Conservation (phyloP, 73 alveolate genomes). For the Paramecium primaurelia region DNA sequence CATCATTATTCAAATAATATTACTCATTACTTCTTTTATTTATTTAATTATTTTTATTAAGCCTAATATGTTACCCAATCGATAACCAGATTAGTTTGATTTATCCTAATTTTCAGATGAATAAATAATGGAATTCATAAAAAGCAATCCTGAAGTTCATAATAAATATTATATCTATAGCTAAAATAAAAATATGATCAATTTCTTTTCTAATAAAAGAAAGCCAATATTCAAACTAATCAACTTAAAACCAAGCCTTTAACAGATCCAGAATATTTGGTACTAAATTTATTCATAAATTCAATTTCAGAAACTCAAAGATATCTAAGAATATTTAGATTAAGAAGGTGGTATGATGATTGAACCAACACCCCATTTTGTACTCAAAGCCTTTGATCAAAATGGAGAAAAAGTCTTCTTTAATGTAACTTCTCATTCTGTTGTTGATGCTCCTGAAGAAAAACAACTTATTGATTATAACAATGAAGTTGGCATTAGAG, state of each 20-base stretch:
- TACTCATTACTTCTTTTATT: background rate
- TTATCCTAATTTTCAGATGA: background rate
- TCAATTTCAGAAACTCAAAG: conserved; percentile 8
- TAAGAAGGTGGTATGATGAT: conserved; percentile 68
- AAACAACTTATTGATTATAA: conserved; percentile 57
- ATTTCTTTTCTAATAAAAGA: background rate
- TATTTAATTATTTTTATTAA: background rate
- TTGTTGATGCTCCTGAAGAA: conserved; percentile 67
- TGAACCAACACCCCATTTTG: conserved; percentile 61
- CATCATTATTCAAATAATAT: background rate
- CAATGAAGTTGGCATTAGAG: conserved; percentile 64
- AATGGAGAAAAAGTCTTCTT: conserved; percentile 64
- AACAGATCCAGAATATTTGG: conserved; percentile 24
- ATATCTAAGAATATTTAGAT: conserved; percentile 58
- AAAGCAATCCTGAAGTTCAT: background rate
- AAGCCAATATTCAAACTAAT: background rate
- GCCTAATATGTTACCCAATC: background rate
- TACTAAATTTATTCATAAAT: background rate
- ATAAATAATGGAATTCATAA: background rate
- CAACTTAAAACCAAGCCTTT: conserved; percentile 1
- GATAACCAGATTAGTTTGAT: background rate
- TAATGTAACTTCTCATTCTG: conserved; percentile 55
- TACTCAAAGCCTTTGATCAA: conserved; percentile 62
- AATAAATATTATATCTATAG: background rate
- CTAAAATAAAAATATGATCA: background rate